These are phyloP conservation scores for Prunella vulgaris DNA, from an alignment of 257 asterid genomes.

Conservation along the genomic window DNA sequence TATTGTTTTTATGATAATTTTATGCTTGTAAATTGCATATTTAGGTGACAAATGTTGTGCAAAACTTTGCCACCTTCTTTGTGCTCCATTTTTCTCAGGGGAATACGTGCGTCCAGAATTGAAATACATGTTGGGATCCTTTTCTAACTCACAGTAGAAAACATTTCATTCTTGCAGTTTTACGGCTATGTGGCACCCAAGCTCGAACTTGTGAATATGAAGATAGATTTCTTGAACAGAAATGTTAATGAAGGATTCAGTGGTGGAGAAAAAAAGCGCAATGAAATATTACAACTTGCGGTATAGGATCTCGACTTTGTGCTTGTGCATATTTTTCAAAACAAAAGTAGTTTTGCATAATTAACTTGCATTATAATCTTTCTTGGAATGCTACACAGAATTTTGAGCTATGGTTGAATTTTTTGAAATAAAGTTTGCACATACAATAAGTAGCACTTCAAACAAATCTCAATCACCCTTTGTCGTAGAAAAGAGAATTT, in stretches of 20 bases:
- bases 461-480: neutral
- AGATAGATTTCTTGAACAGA: conserved; percentile 78
- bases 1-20: neutral
- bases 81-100: neutral
- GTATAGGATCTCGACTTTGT: conserved; percentile 34
- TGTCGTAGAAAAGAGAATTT: neutral
- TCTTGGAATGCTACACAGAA: neutral
- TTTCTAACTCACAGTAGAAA: conserved; percentile 5
- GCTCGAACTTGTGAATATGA: conserved; percentile 89
- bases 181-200: conserved; percentile 79
- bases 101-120: neutral
- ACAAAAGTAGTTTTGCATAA: neutral
- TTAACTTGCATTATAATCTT: neutral
- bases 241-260: conserved; percentile 98
- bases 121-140: neutral
- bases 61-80: neutral
- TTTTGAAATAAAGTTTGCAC: neutral
- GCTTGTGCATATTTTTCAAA: conserved; percentile 1
- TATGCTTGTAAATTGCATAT: neutral
- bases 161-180: conserved; percentile 57
- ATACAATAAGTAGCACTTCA: neutral
- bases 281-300: conserved; percentile 95
- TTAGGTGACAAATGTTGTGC: neutral
- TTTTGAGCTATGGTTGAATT: neutral
- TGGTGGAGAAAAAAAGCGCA: conserved; percentile 99